phyloP scores from a whole-genome alignment of 148 eudicot species.

The Talinum fruticosum region DNA sequence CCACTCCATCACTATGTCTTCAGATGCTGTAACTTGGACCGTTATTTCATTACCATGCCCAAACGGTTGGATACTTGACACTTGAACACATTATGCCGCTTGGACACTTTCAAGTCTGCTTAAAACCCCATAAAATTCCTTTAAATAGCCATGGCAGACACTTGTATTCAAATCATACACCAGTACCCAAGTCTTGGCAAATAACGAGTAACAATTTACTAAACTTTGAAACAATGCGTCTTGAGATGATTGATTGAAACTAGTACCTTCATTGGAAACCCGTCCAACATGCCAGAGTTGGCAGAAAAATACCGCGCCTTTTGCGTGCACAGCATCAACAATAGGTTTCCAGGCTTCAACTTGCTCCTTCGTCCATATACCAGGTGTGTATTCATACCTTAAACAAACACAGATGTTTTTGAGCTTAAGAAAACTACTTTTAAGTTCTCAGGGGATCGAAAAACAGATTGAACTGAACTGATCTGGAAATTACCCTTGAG shows the following conservation, averaged over 20 bases:
- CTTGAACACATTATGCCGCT: too few species aligned
- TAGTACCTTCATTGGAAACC: constrained; percentile 39
- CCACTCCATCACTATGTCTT: too few species aligned
- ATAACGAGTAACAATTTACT: neutral
- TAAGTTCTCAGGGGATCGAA: neutral
- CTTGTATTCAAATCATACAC: neutral
- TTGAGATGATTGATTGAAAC: neutral
- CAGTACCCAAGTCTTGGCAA: neutral
- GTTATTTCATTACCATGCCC: too few species aligned
- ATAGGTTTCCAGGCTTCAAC: constrained; percentile 60
- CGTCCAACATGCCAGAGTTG: constrained; percentile 55
- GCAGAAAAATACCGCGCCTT: constrained; percentile 46
- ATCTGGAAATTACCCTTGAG: constrained; percentile 34
- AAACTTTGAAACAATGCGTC: neutral
- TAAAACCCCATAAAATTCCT: too few species aligned
- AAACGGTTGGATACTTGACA: too few species aligned
- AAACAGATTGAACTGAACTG: neutral
- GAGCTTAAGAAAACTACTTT: neutral
- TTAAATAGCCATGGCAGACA: neutral
- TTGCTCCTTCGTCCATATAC: constrained; percentile 58
- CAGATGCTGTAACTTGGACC: too few species aligned
- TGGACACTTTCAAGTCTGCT: too few species aligned
- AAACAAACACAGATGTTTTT: neutral
- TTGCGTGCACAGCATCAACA: constrained; percentile 50
- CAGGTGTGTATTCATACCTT: constrained; percentile 40